Evolutionary conservation across 2,329 filamentous ascomycete species (phyloP).

Genomic region (Epichloe sibirici): DNA sequence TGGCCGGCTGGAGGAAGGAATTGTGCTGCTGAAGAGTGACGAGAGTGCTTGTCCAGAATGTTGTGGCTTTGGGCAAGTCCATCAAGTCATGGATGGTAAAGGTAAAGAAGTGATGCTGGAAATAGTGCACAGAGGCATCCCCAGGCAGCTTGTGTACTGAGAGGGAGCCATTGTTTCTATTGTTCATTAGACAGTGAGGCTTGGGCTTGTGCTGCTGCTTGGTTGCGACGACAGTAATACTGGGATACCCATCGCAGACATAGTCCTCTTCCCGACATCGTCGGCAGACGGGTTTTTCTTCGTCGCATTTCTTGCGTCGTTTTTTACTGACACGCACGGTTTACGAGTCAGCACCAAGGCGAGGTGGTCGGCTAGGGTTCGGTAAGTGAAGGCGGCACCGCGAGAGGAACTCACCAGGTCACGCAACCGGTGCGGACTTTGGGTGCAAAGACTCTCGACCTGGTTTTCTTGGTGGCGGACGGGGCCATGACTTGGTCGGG

Average conservation of each 20-base stretch:
- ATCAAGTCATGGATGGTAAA: constrained; percentile 2
- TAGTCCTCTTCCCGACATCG: constrained; percentile 3
- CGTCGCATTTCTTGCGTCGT: constrained; percentile 4
- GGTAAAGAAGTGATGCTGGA: constrained; percentile 3
- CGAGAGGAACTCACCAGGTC: constrained; percentile 1
- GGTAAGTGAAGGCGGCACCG: not conserved
- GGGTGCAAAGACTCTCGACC: constrained; percentile 1
- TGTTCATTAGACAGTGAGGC: not conserved
- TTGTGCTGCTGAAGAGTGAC: not conserved
- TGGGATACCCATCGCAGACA: constrained; percentile 1
- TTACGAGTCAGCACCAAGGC: not conserved
- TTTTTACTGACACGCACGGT: not conserved
- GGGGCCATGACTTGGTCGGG: not conserved
- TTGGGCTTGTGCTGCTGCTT: not conserved
- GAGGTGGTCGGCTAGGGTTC: not conserved
- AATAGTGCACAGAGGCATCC: constrained; percentile 1
- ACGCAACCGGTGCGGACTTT: constrained; percentile 4
- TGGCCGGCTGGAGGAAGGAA: constrained; percentile 1
- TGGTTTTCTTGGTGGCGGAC: not conserved
- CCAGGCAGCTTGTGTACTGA: not conserved
- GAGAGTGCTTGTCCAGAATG: constrained; percentile 1
- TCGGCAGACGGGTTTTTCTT: constrained; percentile 1
- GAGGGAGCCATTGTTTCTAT: not conserved
- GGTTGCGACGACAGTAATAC: not conserved
- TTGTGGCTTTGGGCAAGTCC: constrained; percentile 1